Percentiles rank a stretch among this genome's conserved stretches.
These are phyloP conservation scores for Cylindrodendrum hubeiense DNA, from an alignment of 2,329 filamentous ascomycete genomes.

Conservation along the genomic window DNA sequence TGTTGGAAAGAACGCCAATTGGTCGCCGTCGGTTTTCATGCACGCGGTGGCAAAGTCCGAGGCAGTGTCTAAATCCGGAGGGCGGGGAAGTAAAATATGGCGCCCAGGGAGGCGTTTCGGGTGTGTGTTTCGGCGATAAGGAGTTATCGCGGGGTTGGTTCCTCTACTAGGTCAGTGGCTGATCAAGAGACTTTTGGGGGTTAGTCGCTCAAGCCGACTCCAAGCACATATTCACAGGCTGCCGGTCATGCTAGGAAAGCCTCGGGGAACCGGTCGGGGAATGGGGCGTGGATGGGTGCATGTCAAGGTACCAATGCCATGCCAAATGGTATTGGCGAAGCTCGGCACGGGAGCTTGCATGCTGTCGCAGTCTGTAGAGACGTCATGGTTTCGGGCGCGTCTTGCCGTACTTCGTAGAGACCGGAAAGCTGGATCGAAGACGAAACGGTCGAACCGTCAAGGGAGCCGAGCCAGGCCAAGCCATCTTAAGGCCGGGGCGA, in stretches of 20 bases:
- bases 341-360: neutral
- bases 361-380: neutral
- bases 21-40: constrained; percentile 19
- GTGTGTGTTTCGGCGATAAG: constrained; percentile 33
- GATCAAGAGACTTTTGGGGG: constrained; percentile 10
- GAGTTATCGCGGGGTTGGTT: constrained; percentile 10
- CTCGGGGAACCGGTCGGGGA: constrained; percentile 2
- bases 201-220: neutral
- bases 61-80: constrained; percentile 37
- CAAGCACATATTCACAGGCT: constrained; percentile 8
- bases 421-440: neutral
- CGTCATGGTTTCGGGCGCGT: neutral
- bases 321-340: neutral
- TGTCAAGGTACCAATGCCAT: neutral
- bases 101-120: constrained; percentile 18
- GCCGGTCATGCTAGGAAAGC: neutral
- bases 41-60: constrained; percentile 37
- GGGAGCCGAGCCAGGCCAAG: neutral
- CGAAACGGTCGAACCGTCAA: neutral
- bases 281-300: constrained; percentile 15
- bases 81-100: constrained; percentile 26
- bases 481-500: neutral
- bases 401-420: neutral
- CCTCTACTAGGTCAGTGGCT: neutral
- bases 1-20: constrained; percentile 22